Evolutionary conservation across 1,284 basidiomycete genomes (phyloP), one percentile per base, ranked within the genome.

Genomic region (Rhizoctonia solani): DNA sequence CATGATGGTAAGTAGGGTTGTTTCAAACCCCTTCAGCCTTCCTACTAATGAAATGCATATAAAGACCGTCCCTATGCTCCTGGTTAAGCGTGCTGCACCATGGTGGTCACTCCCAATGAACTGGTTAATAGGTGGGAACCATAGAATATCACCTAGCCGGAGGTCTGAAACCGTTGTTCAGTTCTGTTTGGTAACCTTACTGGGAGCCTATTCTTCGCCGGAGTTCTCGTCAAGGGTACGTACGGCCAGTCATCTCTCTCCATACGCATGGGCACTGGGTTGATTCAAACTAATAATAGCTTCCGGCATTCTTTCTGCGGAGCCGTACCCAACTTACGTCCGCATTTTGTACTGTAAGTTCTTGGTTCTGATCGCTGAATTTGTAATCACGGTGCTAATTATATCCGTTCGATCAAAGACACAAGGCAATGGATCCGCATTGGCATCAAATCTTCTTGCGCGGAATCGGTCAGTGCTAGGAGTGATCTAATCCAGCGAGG

Each of bases 371-470:
- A 19, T 19, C 9, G 52, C 46, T 67, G 52, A 29, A n/a, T 34
- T 34, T 42, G 54, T 25, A 4, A 25, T 9, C 46, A 19, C 52
- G 52, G 23, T 29, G n/a, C 47, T 54, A 42, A 53, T 42, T 39
- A n/a, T 32, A n/a, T 41, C 9, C 49, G n/a, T 21, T 4, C n/a
- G 4, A 49, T 32, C 16, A 16, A n/a, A 88, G 87, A 52, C 76
- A 82, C 55, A 89, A 89, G 73, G 87, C 86, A 0, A 77, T 78
- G 1, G 83, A 85, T 16, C 88, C 88, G 1, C 76, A 81, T 42
- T 90, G 87, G 87, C 81, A 88, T 74, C 84, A 92, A 74, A 87
- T 92, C 53, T 87, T 91, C 77, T 76, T 90, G 19, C 81, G 89
- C 21, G 89, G 88, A 0, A 89, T 92, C 70, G 89, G 59, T 63